phyloP scores from a whole-genome alignment of 2,329 filamentous ascomycete species.

The Cladosporium colombiae region DNA sequence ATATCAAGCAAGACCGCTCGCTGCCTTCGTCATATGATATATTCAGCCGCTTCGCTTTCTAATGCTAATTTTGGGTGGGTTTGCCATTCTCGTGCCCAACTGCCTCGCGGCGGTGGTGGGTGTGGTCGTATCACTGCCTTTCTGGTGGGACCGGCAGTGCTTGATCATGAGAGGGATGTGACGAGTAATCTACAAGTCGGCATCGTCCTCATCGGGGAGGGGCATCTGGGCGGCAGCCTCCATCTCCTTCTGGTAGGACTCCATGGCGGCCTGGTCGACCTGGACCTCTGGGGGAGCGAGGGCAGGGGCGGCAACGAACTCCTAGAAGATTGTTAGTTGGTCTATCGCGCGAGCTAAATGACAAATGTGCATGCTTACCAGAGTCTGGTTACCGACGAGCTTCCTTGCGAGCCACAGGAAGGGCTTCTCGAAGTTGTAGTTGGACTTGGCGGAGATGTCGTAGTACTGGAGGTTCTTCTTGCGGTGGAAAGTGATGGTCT shows the following conservation, averaged over 20 bases:
- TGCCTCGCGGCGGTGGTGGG: slow-evolving; percentile 13
- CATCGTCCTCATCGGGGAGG: slow-evolving; percentile 92
- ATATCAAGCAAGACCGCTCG: slow-evolving; percentile 18
- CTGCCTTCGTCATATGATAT: slow-evolving; percentile 18
- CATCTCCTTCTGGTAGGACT: slow-evolving; percentile 89
- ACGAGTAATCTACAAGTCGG: slow-evolving; percentile 51
- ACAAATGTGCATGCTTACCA: slow-evolving; percentile 61
- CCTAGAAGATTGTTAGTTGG: slow-evolving; percentile 56
- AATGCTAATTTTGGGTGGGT: slow-evolving; percentile 20
- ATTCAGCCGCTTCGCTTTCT: slow-evolving; percentile 21
- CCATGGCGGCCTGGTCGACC: slow-evolving; percentile 81
- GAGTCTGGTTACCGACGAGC: slow-evolving; percentile 86
- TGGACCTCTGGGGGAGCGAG: slow-evolving; percentile 90
- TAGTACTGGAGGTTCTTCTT: slow-evolving; percentile 99
- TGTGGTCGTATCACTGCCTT: slow-evolving; percentile 9
- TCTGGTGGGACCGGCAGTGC: background rate
- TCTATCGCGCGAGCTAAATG: background rate
- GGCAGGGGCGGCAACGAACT: slow-evolving; percentile 94
- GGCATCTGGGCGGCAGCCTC: slow-evolving; percentile 74
- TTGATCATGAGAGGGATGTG: slow-evolving; percentile 6
- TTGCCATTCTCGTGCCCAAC: slow-evolving; percentile 18
- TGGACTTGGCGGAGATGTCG: slow-evolving; percentile 99
- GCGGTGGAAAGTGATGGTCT: slow-evolving; percentile 99
- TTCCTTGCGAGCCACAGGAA: slow-evolving; percentile 99
- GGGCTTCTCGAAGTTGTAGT: slow-evolving; percentile 99